Conservation (phyloP, 495 filamentous ascomycete species). For the Penicillium atrosanguineum region DNA sequence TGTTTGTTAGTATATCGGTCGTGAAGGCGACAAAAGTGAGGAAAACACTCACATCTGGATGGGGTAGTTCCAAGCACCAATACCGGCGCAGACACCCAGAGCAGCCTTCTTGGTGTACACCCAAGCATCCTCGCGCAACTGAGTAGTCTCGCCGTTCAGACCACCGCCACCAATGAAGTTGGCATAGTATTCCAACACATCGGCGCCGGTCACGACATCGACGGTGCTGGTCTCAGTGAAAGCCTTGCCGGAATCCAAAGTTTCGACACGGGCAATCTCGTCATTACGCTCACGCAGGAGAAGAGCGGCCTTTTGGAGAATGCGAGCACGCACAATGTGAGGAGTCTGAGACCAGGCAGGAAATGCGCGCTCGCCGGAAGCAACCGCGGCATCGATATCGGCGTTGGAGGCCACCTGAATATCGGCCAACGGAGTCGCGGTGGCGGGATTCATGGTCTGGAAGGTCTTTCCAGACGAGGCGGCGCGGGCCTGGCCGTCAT, state of each 20-base stretch:
- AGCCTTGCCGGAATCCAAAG: constrained; percentile 71
- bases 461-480: constrained; percentile 62
- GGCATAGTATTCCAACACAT: constrained; percentile 76
- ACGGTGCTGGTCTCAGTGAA: constrained; percentile 73
- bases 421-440: constrained; percentile 58
- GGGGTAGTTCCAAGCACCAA: constrained; percentile 84
- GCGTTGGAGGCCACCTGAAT: constrained; percentile 60
- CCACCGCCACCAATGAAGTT: constrained; percentile 67
- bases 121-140: constrained; percentile 67
- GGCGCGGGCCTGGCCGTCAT: constrained; percentile 59
- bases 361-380: constrained; percentile 61
- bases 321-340: constrained; percentile 62
- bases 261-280: constrained; percentile 66
- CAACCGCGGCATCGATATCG: constrained; percentile 65
- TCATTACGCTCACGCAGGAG: constrained; percentile 67
- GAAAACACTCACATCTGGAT: constrained; percentile 63
- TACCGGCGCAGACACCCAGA: constrained; percentile 73
- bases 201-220: constrained; percentile 70
- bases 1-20: neutral
- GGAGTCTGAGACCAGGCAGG: constrained; percentile 64
- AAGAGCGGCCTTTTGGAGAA: constrained; percentile 65
- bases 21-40: neutral
- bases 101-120: constrained; percentile 73
- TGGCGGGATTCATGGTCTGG: constrained; percentile 66
- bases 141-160: constrained; percentile 65